Evolutionary conservation across 305 asterid genomes (phyloP).

Genomic region (Stenogyne calaminthoides): DNA sequence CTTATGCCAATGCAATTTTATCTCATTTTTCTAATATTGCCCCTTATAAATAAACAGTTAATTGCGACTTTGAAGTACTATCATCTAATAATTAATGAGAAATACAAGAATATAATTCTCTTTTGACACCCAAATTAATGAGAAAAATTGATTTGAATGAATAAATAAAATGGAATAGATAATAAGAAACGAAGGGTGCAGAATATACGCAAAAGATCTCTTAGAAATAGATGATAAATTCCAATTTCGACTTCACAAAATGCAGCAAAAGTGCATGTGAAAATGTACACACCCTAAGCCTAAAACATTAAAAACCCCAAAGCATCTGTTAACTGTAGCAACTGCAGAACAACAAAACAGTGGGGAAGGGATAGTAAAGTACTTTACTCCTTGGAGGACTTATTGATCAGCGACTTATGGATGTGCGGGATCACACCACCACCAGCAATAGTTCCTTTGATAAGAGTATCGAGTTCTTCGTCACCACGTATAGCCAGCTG

Average conservation of each 20-base stretch:
- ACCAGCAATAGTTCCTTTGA: conserved; percentile 50
- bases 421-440: conserved; percentile 53
- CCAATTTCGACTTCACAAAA: conserved; percentile 18
- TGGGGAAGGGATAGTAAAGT: conserved; percentile 8
- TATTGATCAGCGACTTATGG: conserved; percentile 52
- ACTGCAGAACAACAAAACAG: not conserved
- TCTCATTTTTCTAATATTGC: no score
- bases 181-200: no score
- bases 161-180: no score
- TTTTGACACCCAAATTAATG: no score
- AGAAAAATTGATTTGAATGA: no score
- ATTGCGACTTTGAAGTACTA: no score
- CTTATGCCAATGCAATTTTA: no score
- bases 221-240: conserved; percentile 1
- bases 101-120: no score
- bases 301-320: not conserved
- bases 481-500: conserved; percentile 55
- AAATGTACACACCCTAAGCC: conserved; percentile 28
- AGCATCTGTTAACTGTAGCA: not conserved
- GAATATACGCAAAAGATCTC: not conserved
- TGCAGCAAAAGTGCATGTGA: not conserved
- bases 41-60: no score
- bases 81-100: no score
- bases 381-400: conserved; percentile 44
- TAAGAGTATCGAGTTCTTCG: conserved; percentile 47